Evolutionary conservation across 768 basidiomycete genomes (phyloP).

Genomic region (Tephrocybe sp.): DNA sequence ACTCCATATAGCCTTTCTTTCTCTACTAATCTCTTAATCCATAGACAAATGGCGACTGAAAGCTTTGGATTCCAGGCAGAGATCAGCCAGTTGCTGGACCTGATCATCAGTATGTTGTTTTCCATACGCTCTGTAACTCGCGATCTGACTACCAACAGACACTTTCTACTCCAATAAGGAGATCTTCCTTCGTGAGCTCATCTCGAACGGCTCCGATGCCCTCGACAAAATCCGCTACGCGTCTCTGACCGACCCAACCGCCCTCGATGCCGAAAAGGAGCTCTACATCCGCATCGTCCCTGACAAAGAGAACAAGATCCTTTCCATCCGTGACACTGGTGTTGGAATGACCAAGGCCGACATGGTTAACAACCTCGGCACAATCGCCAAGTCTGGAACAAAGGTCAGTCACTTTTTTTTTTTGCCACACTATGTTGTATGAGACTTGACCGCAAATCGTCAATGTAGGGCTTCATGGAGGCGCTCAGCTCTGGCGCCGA

Average conservation of each 20-base stretch:
- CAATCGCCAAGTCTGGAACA: constrained; percentile 93
- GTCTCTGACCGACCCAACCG: constrained; percentile 90
- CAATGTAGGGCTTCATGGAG: constrained; percentile 94
- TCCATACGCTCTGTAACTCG: not conserved
- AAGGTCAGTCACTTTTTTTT: constrained; percentile 55
- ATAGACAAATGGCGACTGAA: constrained; percentile 67
- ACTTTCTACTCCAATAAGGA: constrained; percentile 99
- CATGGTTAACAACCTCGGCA: constrained; percentile 98
- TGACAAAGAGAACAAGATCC: constrained; percentile 93
- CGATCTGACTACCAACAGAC: constrained; percentile 48
- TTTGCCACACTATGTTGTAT: not conserved
- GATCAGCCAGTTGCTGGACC: constrained; percentile 97
- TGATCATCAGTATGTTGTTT: constrained; percentile 87
- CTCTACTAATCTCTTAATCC: constrained; percentile 4
- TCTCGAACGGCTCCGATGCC: constrained; percentile 97
- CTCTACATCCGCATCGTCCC: constrained; percentile 93
- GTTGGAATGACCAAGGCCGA: constrained; percentile 99
- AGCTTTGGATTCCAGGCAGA: constrained; percentile 98
- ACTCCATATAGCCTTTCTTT: constrained; percentile 3
- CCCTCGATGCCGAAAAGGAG: constrained; percentile 88
- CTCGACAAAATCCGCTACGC: constrained; percentile 99
- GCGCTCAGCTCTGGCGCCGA: constrained; percentile 88
- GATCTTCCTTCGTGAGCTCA: constrained; percentile 98
- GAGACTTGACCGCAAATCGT: constrained; percentile 10
- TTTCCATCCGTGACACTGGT: constrained; percentile 93